Evolutionary conservation across 331 rosid genomes (phyloP), one percentile per base, ranked within the genome.

Genomic region (Stylosanthes scabra): DNA sequence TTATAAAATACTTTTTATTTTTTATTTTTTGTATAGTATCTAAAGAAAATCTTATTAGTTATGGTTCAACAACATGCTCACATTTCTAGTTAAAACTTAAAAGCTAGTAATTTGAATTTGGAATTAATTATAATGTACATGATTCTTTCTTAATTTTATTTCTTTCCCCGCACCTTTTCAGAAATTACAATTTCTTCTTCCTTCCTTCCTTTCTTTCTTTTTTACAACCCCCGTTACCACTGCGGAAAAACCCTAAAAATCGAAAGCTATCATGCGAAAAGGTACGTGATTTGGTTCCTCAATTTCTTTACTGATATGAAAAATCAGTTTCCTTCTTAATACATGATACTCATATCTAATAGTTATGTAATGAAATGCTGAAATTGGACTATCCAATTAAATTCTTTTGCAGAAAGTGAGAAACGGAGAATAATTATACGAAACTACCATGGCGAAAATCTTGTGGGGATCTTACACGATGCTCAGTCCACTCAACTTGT

Each of bases 381-480:
- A 31, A 13, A 34, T 34, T 34, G 20, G 0, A 46, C 16, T 59
- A 8, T 14, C 15, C 59, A 27, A 79, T 74, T 29, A 9, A 20
- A 34, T 34, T 34, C 39, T 54, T 14, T n/a, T 58, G 78, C 84
- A 80, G 89, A 57, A 71, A 66, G 59, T 74, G 80, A 15, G 13
- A 59, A 46, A 70, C 69, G 78, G 72, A 86, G 85, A 74, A 57
- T 86, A 29, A 16, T 64, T 1, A 40, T 88, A 66, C 78, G 67
- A 78, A 93, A 91, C 80, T 41, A 27, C 40, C 85, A 85, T 14
- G 93, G 86, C 11, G 96, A 94, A 74, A 89, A 85, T 74, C 95
- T 94, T 20, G 91, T 81, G 8, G 98, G 98, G n/a, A 84, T 88
- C 66, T 86, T 94, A 61, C 97, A 88, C 44, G 88, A 84, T 49